Evolutionary conservation across 2,329 filamentous ascomycete genomes (phyloP).

Genomic region (Cadophora malorum): DNA sequence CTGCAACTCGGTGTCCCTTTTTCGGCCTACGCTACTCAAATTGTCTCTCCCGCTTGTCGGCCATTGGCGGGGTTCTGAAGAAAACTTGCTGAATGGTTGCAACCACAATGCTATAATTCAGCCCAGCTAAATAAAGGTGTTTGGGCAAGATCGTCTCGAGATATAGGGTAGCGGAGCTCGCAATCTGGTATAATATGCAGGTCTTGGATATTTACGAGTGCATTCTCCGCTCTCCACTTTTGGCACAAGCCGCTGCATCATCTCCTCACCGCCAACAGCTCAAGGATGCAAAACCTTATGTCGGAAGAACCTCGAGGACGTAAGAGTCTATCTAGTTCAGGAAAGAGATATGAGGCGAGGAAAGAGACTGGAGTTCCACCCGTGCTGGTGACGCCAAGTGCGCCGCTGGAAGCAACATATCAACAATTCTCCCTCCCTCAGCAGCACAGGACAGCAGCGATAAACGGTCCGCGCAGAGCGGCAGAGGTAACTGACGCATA

Average conservation of each 20-base stretch:
- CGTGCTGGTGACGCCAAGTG: neutral
- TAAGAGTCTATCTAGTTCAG: neutral
- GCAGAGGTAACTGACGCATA: neutral
- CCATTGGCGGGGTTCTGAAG: neutral
- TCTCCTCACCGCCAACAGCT: neutral
- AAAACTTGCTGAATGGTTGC: neutral
- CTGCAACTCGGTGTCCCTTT: conserved; percentile 9
- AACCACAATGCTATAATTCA: neutral
- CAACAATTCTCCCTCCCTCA: neutral
- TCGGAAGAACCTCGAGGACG: conserved; percentile 5
- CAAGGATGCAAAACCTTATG: neutral
- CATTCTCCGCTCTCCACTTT: neutral
- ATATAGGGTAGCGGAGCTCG: neutral
- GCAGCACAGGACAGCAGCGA: neutral
- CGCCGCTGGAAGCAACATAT: neutral
- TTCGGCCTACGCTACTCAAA: neutral
- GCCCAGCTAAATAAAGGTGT: neutral
- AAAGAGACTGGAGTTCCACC: neutral
- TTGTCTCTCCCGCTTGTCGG: conserved; percentile 3
- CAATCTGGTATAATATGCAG: neutral
- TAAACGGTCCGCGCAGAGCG: neutral
- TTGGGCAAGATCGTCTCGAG: neutral
- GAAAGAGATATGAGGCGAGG: neutral
- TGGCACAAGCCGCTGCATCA: neutral
- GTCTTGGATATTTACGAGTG: neutral